Base-by-base conservation (phyloP, 306 rosid species). In the Quercus engelmannii region DNA sequence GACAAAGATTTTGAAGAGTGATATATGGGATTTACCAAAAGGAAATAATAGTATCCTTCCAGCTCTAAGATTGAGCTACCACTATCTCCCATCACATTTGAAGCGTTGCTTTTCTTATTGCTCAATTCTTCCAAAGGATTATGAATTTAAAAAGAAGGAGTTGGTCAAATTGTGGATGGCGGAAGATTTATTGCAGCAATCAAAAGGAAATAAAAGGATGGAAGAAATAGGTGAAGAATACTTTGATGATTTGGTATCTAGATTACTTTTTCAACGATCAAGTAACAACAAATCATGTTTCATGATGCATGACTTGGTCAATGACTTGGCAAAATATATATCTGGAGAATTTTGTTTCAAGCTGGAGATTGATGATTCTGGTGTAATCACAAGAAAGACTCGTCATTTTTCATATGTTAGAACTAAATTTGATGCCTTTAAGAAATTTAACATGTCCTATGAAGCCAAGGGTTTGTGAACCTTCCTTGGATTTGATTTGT, bases 231-330 rank as follows among this genome's bases (percentile, higher is more conserved):
- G 86, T 0, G 10, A 68, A 11, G 49, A 71, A 2, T 83, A 71
- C 61, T 55, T 83, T 25, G 18, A 1, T 0, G 72, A 71, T 52
- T 79, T 79, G 1, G 11, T 70, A 7, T 83, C 65, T 0, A 43
- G 83, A 64, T 83, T 79, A 21, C 69, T 84, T 1, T 80, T 84
- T 56, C 84, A 84, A 59, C 43, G 0, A 13, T 61, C 52, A 0
- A 38, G 46, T 12, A 0, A 7, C 2, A 5, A 9, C 0, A 0
- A 10, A n/a, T 9, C 64, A 58, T 3, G 13, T 58, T 58, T 58
- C 26, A 23, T 12, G 1, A 78, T 81, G 83, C 87, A 84, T 74
- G 82, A 77, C 23, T 74, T 80, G 0, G 58, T 84, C 15, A 55
- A 64, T 59, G 87, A 68, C 61, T 68, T 84, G 23, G 80, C 82